Evolutionary conservation across 331 rosid species (phyloP), one percentile per base, ranked within the genome.

Genomic region (Rosa hybrid): DNA sequence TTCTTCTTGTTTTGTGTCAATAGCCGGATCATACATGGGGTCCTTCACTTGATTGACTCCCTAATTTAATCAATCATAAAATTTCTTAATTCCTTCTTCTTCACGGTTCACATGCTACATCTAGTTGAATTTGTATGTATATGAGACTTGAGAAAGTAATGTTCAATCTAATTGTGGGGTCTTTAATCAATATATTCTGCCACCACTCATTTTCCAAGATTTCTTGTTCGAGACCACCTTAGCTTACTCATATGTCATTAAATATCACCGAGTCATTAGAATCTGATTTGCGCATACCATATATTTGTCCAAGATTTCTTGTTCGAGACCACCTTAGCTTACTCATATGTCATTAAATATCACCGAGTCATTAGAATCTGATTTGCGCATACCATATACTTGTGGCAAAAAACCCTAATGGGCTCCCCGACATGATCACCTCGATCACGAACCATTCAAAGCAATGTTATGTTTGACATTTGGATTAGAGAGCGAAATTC

Each of bases 121-220:
- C n/a, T 12, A 34, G 71, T 65, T 34, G 3, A 21, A 4, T 59
- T 59, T 59, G 16, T 63, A 63, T 63, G 42, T 30, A 27, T 27
- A 6, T 62, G 68, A 62, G 68, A 30, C 14, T 38, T 25, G 69
- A 82, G 59, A 84, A 56, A 71, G 74, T 70, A 78, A 62, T 12
- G 60, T 65, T 46, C 78, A 17, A 71, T 84, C 86, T 82, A 90
- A 82, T 72, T 80, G 87, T 67, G 78, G 91, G 90, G 89, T 78
- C 85, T 79, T 68, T 41, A 12, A 77, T 49, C 49, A 75, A 67
- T 74, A 80, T 49, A 90, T 82, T 82, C 75, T 71, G 71, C 84
- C 83, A 78, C 87, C 82, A 59, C 74, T 78, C 80, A 77, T 62
- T 78, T 74, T 65, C 85, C 86, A 81, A 85, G 81, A 89, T 82